Conservation (phyloP, 306 rosid genomes). For the Vigna reflexopilosa region DNA sequence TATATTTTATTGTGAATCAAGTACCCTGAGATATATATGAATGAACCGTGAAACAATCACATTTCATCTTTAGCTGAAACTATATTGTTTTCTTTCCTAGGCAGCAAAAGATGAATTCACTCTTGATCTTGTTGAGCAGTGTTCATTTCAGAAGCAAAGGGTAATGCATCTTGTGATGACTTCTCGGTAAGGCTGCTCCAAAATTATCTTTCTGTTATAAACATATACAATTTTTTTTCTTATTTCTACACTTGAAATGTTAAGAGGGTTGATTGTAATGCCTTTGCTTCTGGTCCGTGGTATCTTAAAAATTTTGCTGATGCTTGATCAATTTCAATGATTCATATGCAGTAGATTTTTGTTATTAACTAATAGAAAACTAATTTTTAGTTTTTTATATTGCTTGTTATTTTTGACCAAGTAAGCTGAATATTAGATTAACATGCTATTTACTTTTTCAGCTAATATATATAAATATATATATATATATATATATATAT, state of each 20-base stretch:
- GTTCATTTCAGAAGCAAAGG: constrained; percentile 92
- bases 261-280: constrained; percentile 20
- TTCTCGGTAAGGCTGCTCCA: constrained; percentile 74
- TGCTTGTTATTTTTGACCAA: background rate
- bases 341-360: background rate
- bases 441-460: background rate
- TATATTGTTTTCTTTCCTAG: constrained; percentile 45
- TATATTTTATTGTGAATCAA: background rate
- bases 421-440: background rate
- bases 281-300: constrained; percentile 29
- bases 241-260: constrained; percentile 26
- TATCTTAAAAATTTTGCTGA: constrained; percentile 4
- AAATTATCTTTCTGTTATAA: constrained; percentile 29
- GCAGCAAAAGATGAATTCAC: constrained; percentile 91
- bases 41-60: constrained; percentile 15
- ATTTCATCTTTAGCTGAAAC: constrained; percentile 39
- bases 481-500: too few species aligned
- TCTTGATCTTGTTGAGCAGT: constrained; percentile 94
- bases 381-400: background rate
- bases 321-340: constrained; percentile 3
- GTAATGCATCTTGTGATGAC: constrained; percentile 95
- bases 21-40: constrained; percentile 8
- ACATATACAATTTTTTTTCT: constrained; percentile 7
- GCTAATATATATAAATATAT: background rate
- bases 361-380: background rate